phyloP scores from a whole-genome alignment of 441 rosid species.

The Mallotus repandus region DNA sequence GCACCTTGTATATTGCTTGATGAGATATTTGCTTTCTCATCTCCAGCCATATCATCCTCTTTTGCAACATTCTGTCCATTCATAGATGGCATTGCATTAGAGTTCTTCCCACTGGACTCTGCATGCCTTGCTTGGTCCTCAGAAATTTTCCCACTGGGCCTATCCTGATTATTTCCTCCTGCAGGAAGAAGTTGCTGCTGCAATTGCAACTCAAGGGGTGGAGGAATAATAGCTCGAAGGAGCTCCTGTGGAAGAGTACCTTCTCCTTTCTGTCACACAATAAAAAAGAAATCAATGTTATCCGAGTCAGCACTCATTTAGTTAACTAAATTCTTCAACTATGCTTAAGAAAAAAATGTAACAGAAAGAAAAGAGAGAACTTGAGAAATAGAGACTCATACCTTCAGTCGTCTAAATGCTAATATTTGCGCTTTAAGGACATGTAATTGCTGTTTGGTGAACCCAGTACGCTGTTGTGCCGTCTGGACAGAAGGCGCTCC shows the following conservation, averaged over 20 bases:
- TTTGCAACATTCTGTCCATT: slow-evolving; percentile 49
- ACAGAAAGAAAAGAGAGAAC: not conserved
- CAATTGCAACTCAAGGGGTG: slow-evolving; percentile 76
- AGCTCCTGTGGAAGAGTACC: slow-evolving; percentile 94
- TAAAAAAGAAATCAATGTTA: slow-evolving; percentile 18
- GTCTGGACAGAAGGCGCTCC: slow-evolving; percentile 57
- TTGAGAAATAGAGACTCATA: slow-evolving; percentile 29
- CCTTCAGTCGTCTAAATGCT: slow-evolving; percentile 97
- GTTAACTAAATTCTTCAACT: slow-evolving; percentile 12
- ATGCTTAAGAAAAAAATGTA: not conserved
- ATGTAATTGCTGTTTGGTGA: slow-evolving; percentile 95
- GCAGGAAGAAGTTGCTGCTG: slow-evolving; percentile 56
- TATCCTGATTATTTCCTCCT: slow-evolving; percentile 60
- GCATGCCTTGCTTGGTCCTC: slow-evolving; percentile 61
- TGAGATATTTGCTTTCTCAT: slow-evolving; percentile 59
- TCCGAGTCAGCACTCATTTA: slow-evolving; percentile 21
- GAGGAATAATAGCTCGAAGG: slow-evolving; percentile 90
- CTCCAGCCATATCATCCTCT: slow-evolving; percentile 61
- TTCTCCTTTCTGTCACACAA: slow-evolving; percentile 84
- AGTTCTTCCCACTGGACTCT: slow-evolving; percentile 63
- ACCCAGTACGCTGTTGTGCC: slow-evolving; percentile 59
- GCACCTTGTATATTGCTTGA: slow-evolving; percentile 46
- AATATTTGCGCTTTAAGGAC: slow-evolving; percentile 99
- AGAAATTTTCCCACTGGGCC: slow-evolving; percentile 53
- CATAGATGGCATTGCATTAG: slow-evolving; percentile 45